A percentile compares a stretch with the other conserved stretches of the same genome.
phyloP scores from a whole-genome alignment of 2,329 filamentous ascomycete genomes.

The Talaromyces funiculosus region DNA sequence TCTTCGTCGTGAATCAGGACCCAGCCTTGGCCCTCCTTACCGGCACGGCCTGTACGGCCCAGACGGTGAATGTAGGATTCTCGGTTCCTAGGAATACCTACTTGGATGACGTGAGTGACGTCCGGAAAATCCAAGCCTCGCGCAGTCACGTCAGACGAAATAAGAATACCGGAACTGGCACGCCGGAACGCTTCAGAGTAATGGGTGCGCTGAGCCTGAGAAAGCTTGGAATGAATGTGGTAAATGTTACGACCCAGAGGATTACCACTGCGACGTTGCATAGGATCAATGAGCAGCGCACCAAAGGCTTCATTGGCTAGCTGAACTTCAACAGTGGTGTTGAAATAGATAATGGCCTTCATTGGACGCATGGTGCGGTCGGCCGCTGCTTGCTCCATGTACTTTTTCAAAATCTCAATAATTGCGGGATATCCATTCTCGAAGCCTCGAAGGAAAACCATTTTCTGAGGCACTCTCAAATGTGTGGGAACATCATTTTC shows the following conservation, averaged over 20 bases:
- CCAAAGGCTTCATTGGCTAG: slow-evolving; percentile 57
- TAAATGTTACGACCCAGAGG: slow-evolving; percentile 36
- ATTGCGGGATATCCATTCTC: slow-evolving; percentile 72
- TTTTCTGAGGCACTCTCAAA: slow-evolving; percentile 72
- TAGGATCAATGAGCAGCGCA: slow-evolving; percentile 38
- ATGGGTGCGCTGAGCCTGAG: slow-evolving; percentile 62
- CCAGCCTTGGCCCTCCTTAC: slow-evolving; percentile 58
- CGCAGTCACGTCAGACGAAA: slow-evolving; percentile 75
- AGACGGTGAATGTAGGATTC: slow-evolving; percentile 73
- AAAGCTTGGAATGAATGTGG: slow-evolving; percentile 74
- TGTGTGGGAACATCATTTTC: slow-evolving; percentile 81
- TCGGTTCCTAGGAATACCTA: slow-evolving; percentile 58
- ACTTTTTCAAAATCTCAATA: slow-evolving; percentile 66
- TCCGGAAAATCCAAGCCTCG: slow-evolving; percentile 78
- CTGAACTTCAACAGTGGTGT: slow-evolving; percentile 67
- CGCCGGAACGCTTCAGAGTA: slow-evolving; percentile 67
- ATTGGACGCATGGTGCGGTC: slow-evolving; percentile 56
- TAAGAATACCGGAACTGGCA: slow-evolving; percentile 58
- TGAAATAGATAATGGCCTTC: slow-evolving; percentile 94
- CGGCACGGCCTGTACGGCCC: slow-evolving; percentile 67
- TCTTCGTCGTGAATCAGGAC: slow-evolving; percentile 54
- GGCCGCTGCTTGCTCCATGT: slow-evolving; percentile 42
- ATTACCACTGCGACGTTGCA: slow-evolving; percentile 23
- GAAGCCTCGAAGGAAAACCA: slow-evolving; percentile 61
- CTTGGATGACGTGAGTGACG: slow-evolving; percentile 73